These are phyloP conservation scores for Grigorovia transvaalensis DNA, from an alignment of 805 yeast genomes.

Conservation along the genomic window DNA sequence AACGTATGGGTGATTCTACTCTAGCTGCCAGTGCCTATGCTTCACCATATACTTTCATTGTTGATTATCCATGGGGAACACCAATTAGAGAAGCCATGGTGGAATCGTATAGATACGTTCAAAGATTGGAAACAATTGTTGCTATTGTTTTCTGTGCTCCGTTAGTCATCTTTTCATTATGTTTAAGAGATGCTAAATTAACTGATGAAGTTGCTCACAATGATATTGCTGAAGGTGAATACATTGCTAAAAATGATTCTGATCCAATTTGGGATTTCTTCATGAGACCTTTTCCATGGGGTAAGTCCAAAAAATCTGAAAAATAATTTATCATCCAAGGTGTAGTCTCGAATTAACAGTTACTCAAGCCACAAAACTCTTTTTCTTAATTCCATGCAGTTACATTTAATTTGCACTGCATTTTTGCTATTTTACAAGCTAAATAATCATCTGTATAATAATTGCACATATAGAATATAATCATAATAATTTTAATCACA, in stretches of 20 bases:
- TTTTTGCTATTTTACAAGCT: too few relatives aligned
- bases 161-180: constrained; percentile 16
- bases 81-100: constrained; percentile 50
- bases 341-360: too few relatives aligned
- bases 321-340: neutral
- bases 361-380: too few relatives aligned
- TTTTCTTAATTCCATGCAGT: too few relatives aligned
- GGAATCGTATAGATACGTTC: constrained; percentile 47
- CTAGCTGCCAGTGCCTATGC: constrained; percentile 40
- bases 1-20: constrained; percentile 29
- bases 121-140: constrained; percentile 44
- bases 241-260: constrained; percentile 9
- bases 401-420: too few relatives aligned
- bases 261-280: constrained; percentile 16
- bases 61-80: constrained; percentile 48
- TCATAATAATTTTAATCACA: neutral
- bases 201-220: constrained; percentile 22
- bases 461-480: neutral
- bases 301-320: neutral
- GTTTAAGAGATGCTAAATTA: constrained; percentile 20
- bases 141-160: constrained; percentile 22
- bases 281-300: neutral
- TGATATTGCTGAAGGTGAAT: constrained; percentile 20
- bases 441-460: neutral
- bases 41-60: constrained; percentile 42